These are phyloP conservation scores for Ophiostoma perfectum DNA, from an alignment of 2,329 filamentous ascomycete species.

Conservation along the genomic window DNA sequence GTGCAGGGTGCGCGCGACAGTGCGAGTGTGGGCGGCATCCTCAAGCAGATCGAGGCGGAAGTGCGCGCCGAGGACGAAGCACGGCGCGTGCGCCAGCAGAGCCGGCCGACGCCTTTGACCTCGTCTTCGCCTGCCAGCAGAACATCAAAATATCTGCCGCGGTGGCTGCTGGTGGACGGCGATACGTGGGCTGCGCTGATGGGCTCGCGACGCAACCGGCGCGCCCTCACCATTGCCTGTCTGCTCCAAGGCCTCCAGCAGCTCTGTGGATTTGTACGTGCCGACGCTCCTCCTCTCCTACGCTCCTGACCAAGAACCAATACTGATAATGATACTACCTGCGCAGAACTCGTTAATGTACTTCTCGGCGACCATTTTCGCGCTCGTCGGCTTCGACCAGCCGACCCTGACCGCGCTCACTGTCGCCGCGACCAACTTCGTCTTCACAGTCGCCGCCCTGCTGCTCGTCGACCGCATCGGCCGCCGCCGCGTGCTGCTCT, in stretches of 20 bases:
- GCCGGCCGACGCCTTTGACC: not conserved
- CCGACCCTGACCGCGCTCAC: slow-evolving; percentile 75
- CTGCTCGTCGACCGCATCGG: slow-evolving; percentile 74
- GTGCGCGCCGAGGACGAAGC: slow-evolving; percentile 61
- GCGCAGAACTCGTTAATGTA: slow-evolving; percentile 77
- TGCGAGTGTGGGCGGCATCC: slow-evolving; percentile 45
- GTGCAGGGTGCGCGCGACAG: slow-evolving; percentile 46
- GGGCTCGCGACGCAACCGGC: slow-evolving; percentile 56
- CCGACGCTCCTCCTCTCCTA: not conserved
- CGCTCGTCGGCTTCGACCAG: slow-evolving; percentile 67
- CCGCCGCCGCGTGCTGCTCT: slow-evolving; percentile 71
- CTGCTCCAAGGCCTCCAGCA: slow-evolving; percentile 84
- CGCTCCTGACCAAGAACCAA: not conserved
- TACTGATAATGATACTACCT: slow-evolving; percentile 37
- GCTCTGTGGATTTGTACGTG: slow-evolving; percentile 63
- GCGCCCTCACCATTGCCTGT: slow-evolving; percentile 79
- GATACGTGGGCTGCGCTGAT: slow-evolving; percentile 52
- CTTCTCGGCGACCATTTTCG: slow-evolving; percentile 78
- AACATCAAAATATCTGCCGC: not conserved
- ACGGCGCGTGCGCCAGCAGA: slow-evolving; percentile 39
- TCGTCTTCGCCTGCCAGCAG: not conserved
- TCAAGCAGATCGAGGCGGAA: slow-evolving; percentile 68
- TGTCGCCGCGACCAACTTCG: slow-evolving; percentile 74
- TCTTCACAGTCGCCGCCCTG: slow-evolving; percentile 71
- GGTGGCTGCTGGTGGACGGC: slow-evolving; percentile 34